phyloP scores from a whole-genome alignment of 306 rosid genomes.

The Quercus ilex region DNA sequence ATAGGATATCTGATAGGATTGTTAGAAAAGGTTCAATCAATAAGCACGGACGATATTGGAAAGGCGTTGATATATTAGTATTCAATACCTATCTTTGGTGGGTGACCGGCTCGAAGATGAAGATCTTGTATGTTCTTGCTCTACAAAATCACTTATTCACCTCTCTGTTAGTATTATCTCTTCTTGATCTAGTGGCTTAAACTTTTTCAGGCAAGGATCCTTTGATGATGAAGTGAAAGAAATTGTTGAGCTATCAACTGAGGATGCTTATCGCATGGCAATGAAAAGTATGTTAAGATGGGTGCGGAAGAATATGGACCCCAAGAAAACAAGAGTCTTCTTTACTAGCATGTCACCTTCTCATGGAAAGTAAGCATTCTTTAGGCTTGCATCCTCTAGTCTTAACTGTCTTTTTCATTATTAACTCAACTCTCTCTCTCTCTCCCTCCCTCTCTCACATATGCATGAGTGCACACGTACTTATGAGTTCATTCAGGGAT shows the following conservation, averaged over 20 bases:
- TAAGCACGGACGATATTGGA: slow-evolving; percentile 84
- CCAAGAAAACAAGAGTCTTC: slow-evolving; percentile 80
- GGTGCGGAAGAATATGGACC: slow-evolving; percentile 82
- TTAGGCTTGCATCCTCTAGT: too few relatives aligned
- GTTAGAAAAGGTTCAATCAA: slow-evolving; percentile 84
- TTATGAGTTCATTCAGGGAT: background rate
- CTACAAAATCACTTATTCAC: background rate
- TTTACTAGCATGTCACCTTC: slow-evolving; percentile 99
- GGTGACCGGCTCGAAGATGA: slow-evolving; percentile 88
- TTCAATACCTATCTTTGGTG: slow-evolving; percentile 97
- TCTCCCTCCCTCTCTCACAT: background rate
- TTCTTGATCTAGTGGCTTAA: background rate
- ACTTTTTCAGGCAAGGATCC: slow-evolving; percentile 64
- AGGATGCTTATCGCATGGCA: slow-evolving; percentile 92
- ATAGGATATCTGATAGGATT: slow-evolving; percentile 75
- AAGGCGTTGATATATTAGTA: slow-evolving; percentile 76
- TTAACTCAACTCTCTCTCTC: too few relatives aligned
- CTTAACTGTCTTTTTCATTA: too few relatives aligned
- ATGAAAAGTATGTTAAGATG: slow-evolving; percentile 94
- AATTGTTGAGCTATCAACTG: slow-evolving; percentile 59
- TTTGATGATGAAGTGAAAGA: slow-evolving; percentile 77
- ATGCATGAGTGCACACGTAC: background rate
- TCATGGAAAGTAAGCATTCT: slow-evolving; percentile 60
- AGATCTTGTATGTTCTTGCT: slow-evolving; percentile 51
- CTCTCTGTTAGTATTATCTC: background rate